Evolutionary conservation across 805 yeast species (phyloP), one percentile per base, ranked within the genome.

Genomic region (Yueomyces sp.): DNA sequence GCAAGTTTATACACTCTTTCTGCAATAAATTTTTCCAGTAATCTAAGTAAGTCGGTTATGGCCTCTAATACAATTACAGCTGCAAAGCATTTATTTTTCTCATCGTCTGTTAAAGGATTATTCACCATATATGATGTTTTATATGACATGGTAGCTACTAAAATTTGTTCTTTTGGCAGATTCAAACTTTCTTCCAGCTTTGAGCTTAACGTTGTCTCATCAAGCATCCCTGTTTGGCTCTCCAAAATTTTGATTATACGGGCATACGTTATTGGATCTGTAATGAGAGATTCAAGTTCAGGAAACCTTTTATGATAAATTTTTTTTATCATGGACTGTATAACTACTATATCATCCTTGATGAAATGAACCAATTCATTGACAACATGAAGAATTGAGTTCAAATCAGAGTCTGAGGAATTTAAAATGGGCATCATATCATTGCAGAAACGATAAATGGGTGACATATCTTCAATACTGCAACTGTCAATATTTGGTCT

Each of bases 111-210:
- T 41, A 70, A 72, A 0, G 51, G 48, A 0, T 53, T 57, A 1
- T 60, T 42, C 26, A 72, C 49, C 0, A 52, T 48, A 38, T 63
- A 62, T 4, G 69, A 63, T 34, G 77, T 76, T 34, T 76, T 73
- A 28, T 82, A 77, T 0, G 94, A 74, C 81, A 88, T 84, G 1
- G 81, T 74, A 5, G 87, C 60, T 3, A 85, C 81, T 52, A 87
- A 67, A 0, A 79, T 63, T 50, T 82, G 82, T 40, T 86, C 94
- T 44, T 73, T 74, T 3, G 77, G 63, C 6, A 85, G 51, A 36
- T 75, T 63, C 3, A 49, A 51, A 5, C 56, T 50, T 3, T 40
- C 45, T 32, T 47, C 66, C 55, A 49, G 78, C 54, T n/a, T 61
- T 53, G 1, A 28, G 33, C 9, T 30, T 30, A 30, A 30, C 33